phyloP scores from a whole-genome alignment of 169 alveolate species.

The Plasmodium malariae region DNA sequence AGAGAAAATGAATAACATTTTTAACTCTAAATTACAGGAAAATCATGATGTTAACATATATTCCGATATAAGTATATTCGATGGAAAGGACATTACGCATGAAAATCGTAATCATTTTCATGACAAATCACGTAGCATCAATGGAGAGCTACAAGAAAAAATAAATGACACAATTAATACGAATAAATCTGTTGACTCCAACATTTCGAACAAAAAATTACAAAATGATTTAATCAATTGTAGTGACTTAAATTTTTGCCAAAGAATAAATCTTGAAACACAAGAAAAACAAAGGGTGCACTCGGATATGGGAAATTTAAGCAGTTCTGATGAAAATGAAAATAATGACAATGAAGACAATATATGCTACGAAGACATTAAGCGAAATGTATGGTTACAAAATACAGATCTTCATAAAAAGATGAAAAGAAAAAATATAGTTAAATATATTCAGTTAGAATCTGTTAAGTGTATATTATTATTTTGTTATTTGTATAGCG shows the following conservation, averaged over 20 bases:
- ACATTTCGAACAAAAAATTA: too few species aligned
- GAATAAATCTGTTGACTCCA: too few species aligned
- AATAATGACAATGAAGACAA: conserved; percentile 15
- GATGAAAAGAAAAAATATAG: not conserved
- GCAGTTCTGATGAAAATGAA: conserved; percentile 8
- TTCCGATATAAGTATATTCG: not conserved
- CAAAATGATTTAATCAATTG: too few species aligned
- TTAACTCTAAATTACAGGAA: conserved; percentile 10
- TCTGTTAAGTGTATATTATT: conserved; percentile 53
- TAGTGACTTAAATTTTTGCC: too few species aligned
- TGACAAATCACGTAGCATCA: not conserved
- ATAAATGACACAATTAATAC: conserved; percentile 4
- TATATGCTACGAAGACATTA: conserved; percentile 62
- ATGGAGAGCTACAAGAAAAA: not conserved
- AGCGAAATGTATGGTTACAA: conserved; percentile 63
- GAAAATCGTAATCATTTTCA: not conserved
- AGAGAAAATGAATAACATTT: conserved; percentile 1
- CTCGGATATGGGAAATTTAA: not conserved
- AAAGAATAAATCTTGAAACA: too few species aligned
- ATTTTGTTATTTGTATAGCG: conserved; percentile 42
- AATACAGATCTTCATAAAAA: conserved; percentile 30
- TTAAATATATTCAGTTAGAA: conserved; percentile 41
- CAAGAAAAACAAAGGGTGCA: too few species aligned
- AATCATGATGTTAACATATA: not conserved
- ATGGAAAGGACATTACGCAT: not conserved